Conservation (phyloP, 257 asterid genomes). For the Dorcoceras hygrometricum region DNA sequence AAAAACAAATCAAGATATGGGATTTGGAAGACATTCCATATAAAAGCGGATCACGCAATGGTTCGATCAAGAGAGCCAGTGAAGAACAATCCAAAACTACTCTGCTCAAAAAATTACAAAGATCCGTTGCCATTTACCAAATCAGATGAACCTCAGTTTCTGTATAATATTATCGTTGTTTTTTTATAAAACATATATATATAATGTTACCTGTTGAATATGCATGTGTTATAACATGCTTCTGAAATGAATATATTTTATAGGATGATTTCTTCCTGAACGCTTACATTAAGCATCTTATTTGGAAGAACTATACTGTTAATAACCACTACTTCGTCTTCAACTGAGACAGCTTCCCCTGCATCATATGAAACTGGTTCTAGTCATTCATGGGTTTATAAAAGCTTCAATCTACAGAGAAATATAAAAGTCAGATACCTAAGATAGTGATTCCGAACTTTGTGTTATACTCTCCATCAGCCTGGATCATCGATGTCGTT, state of each 20-base stretch:
- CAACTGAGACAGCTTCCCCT: constrained; percentile 81
- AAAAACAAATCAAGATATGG: not conserved
- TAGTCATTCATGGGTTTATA: not conserved
- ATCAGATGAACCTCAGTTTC: not conserved
- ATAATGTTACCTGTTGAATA: not conserved
- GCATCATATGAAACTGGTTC: constrained; percentile 22
- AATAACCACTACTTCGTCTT: constrained; percentile 71
- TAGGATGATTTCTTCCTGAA: constrained; percentile 79
- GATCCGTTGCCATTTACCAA: not conserved
- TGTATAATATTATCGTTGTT: not conserved
- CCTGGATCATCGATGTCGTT: constrained; percentile 41
- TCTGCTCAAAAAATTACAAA: not conserved
- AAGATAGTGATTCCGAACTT: constrained; percentile 74
- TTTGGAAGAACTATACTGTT: constrained; percentile 89
- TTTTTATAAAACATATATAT: not conserved
- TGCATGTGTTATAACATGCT: constrained; percentile 1
- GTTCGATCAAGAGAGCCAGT: not conserved
- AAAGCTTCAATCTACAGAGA: not conserved
- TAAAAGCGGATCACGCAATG: no score
- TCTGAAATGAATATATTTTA: constrained; percentile 26
- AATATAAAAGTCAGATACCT: constrained; percentile 39
- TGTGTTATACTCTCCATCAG: constrained; percentile 64
- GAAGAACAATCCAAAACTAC: not conserved
- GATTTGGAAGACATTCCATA: not conserved
- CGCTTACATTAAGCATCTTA: constrained; percentile 64